These are phyloP conservation scores for Hypomontagnella monticulosa DNA, from an alignment of 495 filamentous ascomycete genomes.

Conservation along the genomic window DNA sequence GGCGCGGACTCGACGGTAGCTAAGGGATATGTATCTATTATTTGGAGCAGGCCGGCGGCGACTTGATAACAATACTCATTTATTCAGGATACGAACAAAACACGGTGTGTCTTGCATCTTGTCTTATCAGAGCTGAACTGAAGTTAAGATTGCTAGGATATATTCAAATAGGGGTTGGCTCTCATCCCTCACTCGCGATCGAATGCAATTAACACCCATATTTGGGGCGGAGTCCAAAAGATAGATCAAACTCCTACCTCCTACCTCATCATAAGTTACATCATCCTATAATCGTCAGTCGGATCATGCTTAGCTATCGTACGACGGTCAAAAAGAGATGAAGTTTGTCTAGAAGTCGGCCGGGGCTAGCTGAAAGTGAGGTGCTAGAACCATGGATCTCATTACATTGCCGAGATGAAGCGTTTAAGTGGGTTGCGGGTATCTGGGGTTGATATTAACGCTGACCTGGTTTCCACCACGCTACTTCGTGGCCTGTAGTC, in stretches of 20 bases:
- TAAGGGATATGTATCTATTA: no score
- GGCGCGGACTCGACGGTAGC: no score
- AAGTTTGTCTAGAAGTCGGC: not conserved
- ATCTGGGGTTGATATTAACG: not conserved
- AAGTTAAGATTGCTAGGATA: not conserved
- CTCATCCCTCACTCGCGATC: no score
- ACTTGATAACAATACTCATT: no score
- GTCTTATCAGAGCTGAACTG: not conserved
- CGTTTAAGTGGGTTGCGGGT: not conserved
- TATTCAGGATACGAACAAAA: no score
- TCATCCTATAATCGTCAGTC: slow-evolving; percentile 25
- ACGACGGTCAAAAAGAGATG: slow-evolving; percentile 14
- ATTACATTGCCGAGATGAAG: slow-evolving; percentile 1
- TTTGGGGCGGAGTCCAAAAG: no score
- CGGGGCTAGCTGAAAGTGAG: not conserved
- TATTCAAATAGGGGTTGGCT: not conserved
- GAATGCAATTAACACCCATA: no score
- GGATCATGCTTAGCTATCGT: slow-evolving; percentile 19
- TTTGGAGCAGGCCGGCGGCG: no score
- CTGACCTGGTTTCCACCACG: not conserved
- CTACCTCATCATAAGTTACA: slow-evolving; percentile 26
- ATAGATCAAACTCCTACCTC: not conserved
- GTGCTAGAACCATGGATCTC: not conserved
- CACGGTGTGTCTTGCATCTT: no score
- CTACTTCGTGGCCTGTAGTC: not conserved